Evolutionary conservation across 2,329 filamentous ascomycete species (phyloP).

Genomic region (Penicillium brevicompactum): DNA sequence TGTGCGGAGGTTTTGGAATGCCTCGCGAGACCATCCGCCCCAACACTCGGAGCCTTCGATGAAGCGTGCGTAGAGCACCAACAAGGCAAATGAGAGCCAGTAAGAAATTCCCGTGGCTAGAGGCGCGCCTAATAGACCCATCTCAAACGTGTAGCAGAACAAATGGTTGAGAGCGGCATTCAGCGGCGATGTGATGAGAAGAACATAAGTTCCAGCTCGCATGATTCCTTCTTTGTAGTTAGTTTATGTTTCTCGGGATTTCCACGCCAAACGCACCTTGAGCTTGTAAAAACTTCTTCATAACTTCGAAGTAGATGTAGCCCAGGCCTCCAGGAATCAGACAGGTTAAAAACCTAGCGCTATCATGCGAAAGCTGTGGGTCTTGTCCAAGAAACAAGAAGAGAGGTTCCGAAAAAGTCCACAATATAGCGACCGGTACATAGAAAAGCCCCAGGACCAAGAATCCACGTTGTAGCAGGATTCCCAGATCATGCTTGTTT

Average conservation of each 20-base stretch:
- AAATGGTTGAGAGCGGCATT: constrained; percentile 63
- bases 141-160: constrained; percentile 70
- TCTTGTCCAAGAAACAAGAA: constrained; percentile 78
- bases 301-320: constrained; percentile 83
- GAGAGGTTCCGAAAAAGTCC: constrained; percentile 72
- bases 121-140: constrained; percentile 78
- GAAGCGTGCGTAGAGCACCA: constrained; percentile 73
- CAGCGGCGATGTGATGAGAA: constrained; percentile 62
- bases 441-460: constrained; percentile 74
- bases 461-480: constrained; percentile 76
- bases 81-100: constrained; percentile 77
- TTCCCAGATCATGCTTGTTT: constrained; percentile 75
- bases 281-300: constrained; percentile 64
- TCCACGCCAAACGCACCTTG: constrained; percentile 47
- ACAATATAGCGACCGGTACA: constrained; percentile 69
- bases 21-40: constrained; percentile 70
- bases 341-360: constrained; percentile 70
- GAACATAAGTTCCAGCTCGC: constrained; percentile 64
- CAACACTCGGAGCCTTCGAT: constrained; percentile 74
- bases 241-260: background rate
- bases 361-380: constrained; percentile 72
- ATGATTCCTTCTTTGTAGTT: constrained; percentile 54
- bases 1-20: constrained; percentile 66
- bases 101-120: constrained; percentile 82
- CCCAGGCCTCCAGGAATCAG: constrained; percentile 80